Percentiles rank a stretch among this genome's conserved stretches.
These are phyloP conservation scores for Boletus mariae DNA, from an alignment of 1,284 basidiomycete genomes.

Conservation along the genomic window DNA sequence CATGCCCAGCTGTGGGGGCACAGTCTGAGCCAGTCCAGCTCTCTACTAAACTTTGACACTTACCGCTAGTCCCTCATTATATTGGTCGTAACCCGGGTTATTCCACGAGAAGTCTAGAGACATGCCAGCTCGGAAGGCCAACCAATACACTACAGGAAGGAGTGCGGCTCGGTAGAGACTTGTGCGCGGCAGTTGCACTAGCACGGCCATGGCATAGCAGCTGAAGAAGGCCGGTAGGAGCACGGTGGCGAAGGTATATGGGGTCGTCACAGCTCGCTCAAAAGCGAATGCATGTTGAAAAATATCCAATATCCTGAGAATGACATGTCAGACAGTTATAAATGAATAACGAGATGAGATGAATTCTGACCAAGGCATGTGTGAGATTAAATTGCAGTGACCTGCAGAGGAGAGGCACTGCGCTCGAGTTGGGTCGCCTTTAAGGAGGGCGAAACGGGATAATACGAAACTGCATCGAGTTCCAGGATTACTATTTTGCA, in stretches of 20 bases:
- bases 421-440: no score
- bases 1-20: constrained; percentile 18
- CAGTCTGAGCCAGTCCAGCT: not conserved
- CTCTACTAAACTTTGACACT: not conserved
- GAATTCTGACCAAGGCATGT: constrained; percentile 18
- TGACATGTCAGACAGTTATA: constrained; percentile 3
- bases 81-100: constrained; percentile 6
- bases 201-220: constrained; percentile 28
- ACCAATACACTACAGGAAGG: constrained; percentile 24
- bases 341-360: not conserved
- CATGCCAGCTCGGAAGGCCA: constrained; percentile 11
- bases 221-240: constrained; percentile 16
- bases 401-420: not conserved
- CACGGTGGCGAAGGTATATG: constrained; percentile 18
- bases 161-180: constrained; percentile 18
- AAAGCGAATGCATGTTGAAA: constrained; percentile 14
- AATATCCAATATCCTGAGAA: constrained; percentile 7
- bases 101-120: constrained; percentile 24
- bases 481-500: no score
- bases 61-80: constrained; percentile 27
- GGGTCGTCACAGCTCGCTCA: constrained; percentile 17
- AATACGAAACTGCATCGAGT: no score
- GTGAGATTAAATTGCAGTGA: not conserved
- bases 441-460: no score
- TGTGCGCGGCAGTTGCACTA: constrained; percentile 26